Evolutionary conservation across 2,329 filamentous ascomycete genomes (phyloP).

Genomic region (Fusarium abutilonis): DNA sequence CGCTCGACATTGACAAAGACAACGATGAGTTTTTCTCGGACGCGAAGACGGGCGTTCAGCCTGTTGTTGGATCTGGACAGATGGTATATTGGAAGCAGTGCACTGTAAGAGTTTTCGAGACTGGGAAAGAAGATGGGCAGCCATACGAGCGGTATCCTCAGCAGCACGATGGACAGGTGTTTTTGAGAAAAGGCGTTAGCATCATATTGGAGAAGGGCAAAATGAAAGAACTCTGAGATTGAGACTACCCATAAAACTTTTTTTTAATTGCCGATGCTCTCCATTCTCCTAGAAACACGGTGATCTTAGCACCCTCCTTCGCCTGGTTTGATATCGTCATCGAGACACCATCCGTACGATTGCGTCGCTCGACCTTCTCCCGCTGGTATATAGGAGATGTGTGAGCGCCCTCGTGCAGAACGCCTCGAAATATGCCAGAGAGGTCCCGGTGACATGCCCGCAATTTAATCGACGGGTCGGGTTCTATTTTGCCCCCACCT

Average conservation of each 20-base stretch:
- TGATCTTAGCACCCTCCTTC: slow-evolving; percentile 2
- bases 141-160: background rate
- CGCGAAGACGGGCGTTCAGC: background rate
- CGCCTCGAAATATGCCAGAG: slow-evolving; percentile 2
- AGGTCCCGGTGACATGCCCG: background rate
- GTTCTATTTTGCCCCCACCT: slow-evolving; percentile 1
- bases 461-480: slow-evolving; percentile 1
- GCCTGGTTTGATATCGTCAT: slow-evolving; percentile 6
- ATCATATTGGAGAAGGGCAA: background rate
- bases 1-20: background rate
- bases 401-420: background rate
- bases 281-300: slow-evolving; percentile 1
- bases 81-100: slow-evolving; percentile 3
- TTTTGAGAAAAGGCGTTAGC: slow-evolving; percentile 1
- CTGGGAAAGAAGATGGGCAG: slow-evolving; percentile 1
- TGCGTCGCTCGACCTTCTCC: background rate
- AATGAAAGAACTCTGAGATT: slow-evolving; percentile 1
- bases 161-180: background rate
- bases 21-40: slow-evolving; percentile 3
- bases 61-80: slow-evolving; percentile 1
- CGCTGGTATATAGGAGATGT: slow-evolving; percentile 1
- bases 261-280: background rate
- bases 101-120: background rate
- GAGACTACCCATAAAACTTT: background rate
- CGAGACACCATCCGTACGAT: slow-evolving; percentile 1